Evolutionary conservation across 1,139 yeast genomes (phyloP).

Genomic region (Geotrichum cucujoidarum): DNA sequence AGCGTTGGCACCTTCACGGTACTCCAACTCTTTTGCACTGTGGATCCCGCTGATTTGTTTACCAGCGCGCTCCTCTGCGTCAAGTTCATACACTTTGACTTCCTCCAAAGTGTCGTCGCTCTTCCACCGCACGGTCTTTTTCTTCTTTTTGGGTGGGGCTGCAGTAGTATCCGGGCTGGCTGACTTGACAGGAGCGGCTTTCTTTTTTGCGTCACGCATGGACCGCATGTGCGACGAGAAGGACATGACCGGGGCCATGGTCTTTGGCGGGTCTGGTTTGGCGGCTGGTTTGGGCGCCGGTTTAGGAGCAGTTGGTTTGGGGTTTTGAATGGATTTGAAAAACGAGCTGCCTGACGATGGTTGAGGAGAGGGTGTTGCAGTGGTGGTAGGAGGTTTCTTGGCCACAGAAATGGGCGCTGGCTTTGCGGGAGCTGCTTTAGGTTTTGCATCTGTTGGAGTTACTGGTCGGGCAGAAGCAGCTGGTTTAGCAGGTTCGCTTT

Average conservation of each 20-base stretch:
- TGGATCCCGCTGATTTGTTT: constrained; percentile 26
- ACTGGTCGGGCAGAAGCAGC: neutral
- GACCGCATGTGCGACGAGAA: constrained; percentile 22
- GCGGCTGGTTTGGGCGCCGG: constrained; percentile 11
- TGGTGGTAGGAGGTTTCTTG: constrained; percentile 2
- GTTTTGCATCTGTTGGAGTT: no score
- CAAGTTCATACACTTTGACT: constrained; percentile 44
- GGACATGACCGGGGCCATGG: constrained; percentile 20
- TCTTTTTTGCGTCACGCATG: constrained; percentile 19
- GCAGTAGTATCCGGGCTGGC: constrained; percentile 2
- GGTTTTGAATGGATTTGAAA: constrained; percentile 23
- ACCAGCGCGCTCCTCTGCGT: constrained; percentile 41
- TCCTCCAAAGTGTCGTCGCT: constrained; percentile 38
- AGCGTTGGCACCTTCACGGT: constrained; percentile 32
- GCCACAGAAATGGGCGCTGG: constrained; percentile 2
- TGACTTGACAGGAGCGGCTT: constrained; percentile 10
- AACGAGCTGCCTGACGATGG: constrained; percentile 21
- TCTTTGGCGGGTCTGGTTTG: constrained; percentile 9
- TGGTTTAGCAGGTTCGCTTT: neutral
- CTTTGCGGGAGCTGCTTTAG: constrained; percentile 10
- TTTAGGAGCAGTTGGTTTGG: constrained; percentile 14
- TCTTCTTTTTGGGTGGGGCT: constrained; percentile 26
- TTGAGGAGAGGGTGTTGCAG: constrained; percentile 6
- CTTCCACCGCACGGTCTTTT: constrained; percentile 38
- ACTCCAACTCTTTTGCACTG: constrained; percentile 31